Percentiles rank a stretch among this genome's conserved stretches.
Evolutionary conservation across 2,329 filamentous ascomycete species (phyloP).

Genomic region (Penicillium occitanis): DNA sequence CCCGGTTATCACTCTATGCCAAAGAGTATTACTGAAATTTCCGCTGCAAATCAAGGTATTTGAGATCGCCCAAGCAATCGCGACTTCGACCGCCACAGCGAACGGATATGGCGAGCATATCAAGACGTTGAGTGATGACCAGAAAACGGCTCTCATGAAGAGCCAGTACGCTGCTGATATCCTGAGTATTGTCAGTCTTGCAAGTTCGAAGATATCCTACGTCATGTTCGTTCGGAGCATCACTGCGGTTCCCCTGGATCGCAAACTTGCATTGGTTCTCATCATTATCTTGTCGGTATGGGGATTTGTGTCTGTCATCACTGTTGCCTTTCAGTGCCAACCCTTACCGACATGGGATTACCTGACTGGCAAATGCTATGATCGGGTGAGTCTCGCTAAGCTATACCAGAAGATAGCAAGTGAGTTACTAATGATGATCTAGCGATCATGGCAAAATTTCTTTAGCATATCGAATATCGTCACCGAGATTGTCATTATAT

Average conservation of each 20-base stretch:
- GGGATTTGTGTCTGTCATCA: constrained; percentile 23
- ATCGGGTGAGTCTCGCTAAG: constrained; percentile 22
- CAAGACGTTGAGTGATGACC: constrained; percentile 13
- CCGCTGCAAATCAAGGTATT: constrained; percentile 4
- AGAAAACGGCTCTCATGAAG: constrained; percentile 27
- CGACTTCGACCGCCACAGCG: constrained; percentile 27
- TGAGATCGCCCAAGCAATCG: constrained; percentile 26
- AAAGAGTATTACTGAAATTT: constrained; percentile 3
- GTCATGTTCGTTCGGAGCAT: constrained; percentile 28
- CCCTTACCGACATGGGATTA: constrained; percentile 27
- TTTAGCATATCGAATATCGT: constrained; percentile 29
- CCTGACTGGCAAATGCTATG: constrained; percentile 25
- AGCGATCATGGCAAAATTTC: constrained; percentile 30
- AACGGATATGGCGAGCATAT: constrained; percentile 29
- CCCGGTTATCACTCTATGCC: background rate
- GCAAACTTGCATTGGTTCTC: constrained; percentile 23
- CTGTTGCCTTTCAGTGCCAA: constrained; percentile 27
- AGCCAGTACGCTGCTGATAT: constrained; percentile 28
- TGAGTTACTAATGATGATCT: background rate
- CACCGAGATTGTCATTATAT: constrained; percentile 28
- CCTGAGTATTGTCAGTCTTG: constrained; percentile 27
- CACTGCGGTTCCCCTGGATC: constrained; percentile 25
- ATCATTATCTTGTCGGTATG: constrained; percentile 23
- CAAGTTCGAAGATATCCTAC: constrained; percentile 29
- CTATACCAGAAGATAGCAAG: background rate